These are phyloP conservation scores for Flaveria brownii DNA, from an alignment of 129 eudicot species.

Conservation along the genomic window DNA sequence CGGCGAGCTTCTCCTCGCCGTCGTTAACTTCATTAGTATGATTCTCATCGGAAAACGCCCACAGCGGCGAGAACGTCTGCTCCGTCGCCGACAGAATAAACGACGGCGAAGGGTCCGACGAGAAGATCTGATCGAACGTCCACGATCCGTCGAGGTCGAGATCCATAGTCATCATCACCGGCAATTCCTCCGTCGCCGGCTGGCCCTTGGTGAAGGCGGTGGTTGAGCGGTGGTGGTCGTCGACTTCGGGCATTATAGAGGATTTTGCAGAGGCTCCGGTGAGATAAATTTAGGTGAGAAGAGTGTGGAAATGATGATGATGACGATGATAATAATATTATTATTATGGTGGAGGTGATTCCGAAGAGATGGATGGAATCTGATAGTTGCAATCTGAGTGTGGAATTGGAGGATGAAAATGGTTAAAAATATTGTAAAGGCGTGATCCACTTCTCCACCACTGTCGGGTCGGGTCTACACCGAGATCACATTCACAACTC, in stretches of 20 bases:
- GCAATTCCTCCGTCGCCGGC: conserved; percentile 13
- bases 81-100: conserved; percentile 57
- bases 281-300: background rate
- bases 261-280: background rate
- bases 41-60: conserved; percentile 72
- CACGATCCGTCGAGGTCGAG: conserved; percentile 78
- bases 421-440: conserved; percentile 17
- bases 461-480: conserved; percentile 39
- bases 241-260: conserved; percentile 31
- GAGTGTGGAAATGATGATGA: background rate
- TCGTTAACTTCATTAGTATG: conserved; percentile 19
- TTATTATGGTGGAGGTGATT: conserved; percentile 29
- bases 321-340: too few species aligned
- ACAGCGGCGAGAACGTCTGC: conserved; percentile 73
- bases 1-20: conserved; percentile 28
- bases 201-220: conserved; percentile 14
- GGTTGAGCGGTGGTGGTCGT: conserved; percentile 23
- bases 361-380: conserved; percentile 33
- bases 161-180: conserved; percentile 62
- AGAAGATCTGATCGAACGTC: conserved; percentile 80
- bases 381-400: conserved; percentile 24
- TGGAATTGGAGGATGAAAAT: conserved; percentile 10
- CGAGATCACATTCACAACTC: conserved; percentile 18
- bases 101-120: conserved; percentile 49
- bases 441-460: conserved; percentile 38